phyloP scores from a whole-genome alignment of 768 basidiomycete species.

The Rhizopogon vulgaris region DNA sequence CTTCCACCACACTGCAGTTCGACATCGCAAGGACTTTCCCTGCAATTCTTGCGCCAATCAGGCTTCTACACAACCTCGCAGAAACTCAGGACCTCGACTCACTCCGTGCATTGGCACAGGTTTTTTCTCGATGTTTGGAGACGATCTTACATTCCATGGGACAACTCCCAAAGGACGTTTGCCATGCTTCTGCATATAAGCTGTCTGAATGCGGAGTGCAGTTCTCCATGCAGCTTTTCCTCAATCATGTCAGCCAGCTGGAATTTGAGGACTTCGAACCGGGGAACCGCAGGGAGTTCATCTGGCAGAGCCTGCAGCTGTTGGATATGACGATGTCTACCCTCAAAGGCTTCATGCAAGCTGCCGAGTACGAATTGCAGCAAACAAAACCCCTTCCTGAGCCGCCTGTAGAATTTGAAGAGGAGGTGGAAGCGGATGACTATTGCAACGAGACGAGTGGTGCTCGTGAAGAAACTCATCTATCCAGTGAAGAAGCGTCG shows the following conservation, averaged over 20 bases:
- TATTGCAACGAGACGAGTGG: neutral
- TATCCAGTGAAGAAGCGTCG: neutral
- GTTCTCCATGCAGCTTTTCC: constrained; percentile 17
- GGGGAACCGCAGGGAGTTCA: constrained; percentile 6
- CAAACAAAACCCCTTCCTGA: constrained; percentile 23
- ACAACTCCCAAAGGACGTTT: constrained; percentile 16
- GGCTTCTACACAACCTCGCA: constrained; percentile 19
- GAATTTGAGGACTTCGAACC: constrained; percentile 1
- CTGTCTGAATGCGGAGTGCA: constrained; percentile 15
- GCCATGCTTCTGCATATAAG: constrained; percentile 15
- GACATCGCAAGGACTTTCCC: constrained; percentile 30
- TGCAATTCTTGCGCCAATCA: constrained; percentile 26
- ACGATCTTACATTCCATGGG: constrained; percentile 22
- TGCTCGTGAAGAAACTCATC: neutral
- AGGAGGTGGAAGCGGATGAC: neutral
- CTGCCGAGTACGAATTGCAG: constrained; percentile 22
- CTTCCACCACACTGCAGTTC: constrained; percentile 12
- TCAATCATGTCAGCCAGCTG: constrained; percentile 13
- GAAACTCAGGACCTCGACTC: constrained; percentile 20
- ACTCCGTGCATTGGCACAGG: constrained; percentile 20
- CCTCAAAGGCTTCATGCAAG: constrained; percentile 26
- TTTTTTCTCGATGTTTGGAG: constrained; percentile 19
- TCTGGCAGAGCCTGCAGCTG: constrained; percentile 15
- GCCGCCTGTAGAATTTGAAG: constrained; percentile 9
- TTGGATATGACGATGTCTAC: constrained; percentile 26